A percentile compares a stretch with the other conserved stretches of the same genome.
These are phyloP conservation scores for Leishmania tarentolae DNA, from an alignment of 208 protist species.

Conservation along the genomic window DNA sequence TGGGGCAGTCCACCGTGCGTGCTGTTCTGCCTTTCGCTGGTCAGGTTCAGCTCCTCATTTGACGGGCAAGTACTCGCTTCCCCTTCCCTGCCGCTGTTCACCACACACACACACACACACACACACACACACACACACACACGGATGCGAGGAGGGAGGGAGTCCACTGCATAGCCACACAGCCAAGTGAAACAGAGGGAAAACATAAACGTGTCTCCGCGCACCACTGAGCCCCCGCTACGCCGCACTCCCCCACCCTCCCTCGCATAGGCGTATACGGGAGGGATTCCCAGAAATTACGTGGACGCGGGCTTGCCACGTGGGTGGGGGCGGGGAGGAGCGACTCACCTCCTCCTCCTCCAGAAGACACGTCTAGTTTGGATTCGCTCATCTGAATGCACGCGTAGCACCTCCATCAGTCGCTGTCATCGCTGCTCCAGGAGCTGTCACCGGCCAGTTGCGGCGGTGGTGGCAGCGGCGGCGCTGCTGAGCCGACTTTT, in stretches of 20 bases:
- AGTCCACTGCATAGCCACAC: neutral
- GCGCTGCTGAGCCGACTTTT: neutral
- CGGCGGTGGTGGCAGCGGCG: constrained; percentile 6
- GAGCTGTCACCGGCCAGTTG: neutral
- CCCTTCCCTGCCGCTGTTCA: too few species aligned
- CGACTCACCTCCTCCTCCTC: neutral
- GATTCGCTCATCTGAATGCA: neutral
- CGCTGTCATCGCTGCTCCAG: constrained; percentile 12
- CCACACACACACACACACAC: constrained; percentile 1
- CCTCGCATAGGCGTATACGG: neutral
- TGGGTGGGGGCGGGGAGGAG: neutral
- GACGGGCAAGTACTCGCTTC: neutral
- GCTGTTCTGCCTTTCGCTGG: neutral
- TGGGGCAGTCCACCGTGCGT: neutral
- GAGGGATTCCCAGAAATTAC: neutral
- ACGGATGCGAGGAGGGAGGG: neutral
- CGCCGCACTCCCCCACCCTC: neutral
- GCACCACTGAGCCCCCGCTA: neutral
- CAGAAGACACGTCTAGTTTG: neutral
- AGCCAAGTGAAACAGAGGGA: neutral
- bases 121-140: constrained; percentile 3
- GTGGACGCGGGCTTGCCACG: neutral
- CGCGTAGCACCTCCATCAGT: constrained; percentile 14
- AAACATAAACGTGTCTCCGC: neutral
- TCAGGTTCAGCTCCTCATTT: neutral